Evolutionary conservation across 768 basidiomycete genomes (phyloP).

Genomic region (Lactarius trivialis): DNA sequence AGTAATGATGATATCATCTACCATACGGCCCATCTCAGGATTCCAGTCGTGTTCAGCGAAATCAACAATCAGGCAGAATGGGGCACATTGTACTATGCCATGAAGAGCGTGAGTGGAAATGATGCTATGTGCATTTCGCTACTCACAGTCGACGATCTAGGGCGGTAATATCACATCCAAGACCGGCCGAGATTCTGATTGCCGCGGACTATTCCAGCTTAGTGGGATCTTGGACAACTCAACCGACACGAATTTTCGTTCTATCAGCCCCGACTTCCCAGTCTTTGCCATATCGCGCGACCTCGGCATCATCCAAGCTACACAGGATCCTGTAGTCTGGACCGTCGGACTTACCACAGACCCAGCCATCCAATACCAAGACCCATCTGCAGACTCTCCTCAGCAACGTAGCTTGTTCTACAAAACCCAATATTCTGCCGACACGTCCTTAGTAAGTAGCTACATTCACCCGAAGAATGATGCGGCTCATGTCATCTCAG

Average conservation of each 20-base stretch:
- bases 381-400: neutral
- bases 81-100: constrained; percentile 22
- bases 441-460: neutral
- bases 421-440: neutral
- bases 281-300: neutral
- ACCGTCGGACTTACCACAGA: neutral
- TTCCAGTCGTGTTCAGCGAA: constrained; percentile 12
- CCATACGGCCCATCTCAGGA: constrained; percentile 14
- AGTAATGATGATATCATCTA: constrained; percentile 1
- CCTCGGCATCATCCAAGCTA: neutral
- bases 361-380: neutral
- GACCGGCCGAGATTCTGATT: neutral
- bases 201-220: neutral
- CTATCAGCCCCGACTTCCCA: neutral
- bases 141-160: constrained; percentile 3
- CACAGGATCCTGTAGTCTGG: neutral
- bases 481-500: neutral
- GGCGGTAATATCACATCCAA: constrained; percentile 13
- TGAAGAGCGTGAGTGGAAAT: constrained; percentile 9
- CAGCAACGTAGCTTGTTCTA: neutral
- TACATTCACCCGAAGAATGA: neutral
- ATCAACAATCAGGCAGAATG: constrained; percentile 21
- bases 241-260: neutral
- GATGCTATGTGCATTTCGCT: neutral
- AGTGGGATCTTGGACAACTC: neutral